Percentiles rank a stretch among this genome's conserved stretches.
These are phyloP conservation scores for Metschnikowia hibisci DNA, from an alignment of 805 yeast species.

Conservation along the genomic window DNA sequence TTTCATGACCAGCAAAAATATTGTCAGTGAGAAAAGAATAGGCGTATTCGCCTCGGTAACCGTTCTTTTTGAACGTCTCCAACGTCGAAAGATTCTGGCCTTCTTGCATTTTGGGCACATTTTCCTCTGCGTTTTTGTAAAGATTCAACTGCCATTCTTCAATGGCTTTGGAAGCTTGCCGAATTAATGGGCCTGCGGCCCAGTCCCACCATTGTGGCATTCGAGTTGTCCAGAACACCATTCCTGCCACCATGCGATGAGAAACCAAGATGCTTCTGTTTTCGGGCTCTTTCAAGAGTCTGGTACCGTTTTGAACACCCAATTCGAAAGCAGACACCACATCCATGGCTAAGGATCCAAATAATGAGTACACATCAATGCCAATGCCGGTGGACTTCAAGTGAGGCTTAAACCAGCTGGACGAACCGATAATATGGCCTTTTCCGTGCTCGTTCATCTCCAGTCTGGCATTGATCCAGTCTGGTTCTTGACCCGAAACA, in stretches of 20 bases:
- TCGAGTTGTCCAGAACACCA: conserved; percentile 64
- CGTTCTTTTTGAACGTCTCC: conserved; percentile 31
- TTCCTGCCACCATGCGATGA: conserved; percentile 47
- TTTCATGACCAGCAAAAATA: conserved; percentile 74
- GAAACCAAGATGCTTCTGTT: conserved; percentile 41
- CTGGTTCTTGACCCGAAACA: conserved; percentile 31
- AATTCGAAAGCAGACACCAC: conserved; percentile 58
- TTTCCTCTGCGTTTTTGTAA: conserved; percentile 32
- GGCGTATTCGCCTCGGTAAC: conserved; percentile 31
- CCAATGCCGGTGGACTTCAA: conserved; percentile 30
- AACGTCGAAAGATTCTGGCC: conserved; percentile 29
- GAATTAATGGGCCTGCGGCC: conserved; percentile 42
- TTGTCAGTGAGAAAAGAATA: conserved; percentile 52
- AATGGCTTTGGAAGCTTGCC: conserved; percentile 36
- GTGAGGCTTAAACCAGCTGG: conserved; percentile 29
- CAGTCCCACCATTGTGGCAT: conserved; percentile 51
- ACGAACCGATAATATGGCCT: conserved; percentile 23
- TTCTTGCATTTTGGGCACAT: conserved; percentile 20
- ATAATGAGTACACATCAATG: conserved; percentile 54
- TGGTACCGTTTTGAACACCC: conserved; percentile 47
- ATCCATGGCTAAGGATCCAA: conserved; percentile 71
- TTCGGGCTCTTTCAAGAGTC: conserved; percentile 39
- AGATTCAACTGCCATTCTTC: conserved; percentile 44
- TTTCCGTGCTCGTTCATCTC: conserved; percentile 32
- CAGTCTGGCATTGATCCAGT: conserved; percentile 30